Evolutionary conservation across 805 yeast genomes (phyloP).

Genomic region (Kodamaea fukazawae): DNA sequence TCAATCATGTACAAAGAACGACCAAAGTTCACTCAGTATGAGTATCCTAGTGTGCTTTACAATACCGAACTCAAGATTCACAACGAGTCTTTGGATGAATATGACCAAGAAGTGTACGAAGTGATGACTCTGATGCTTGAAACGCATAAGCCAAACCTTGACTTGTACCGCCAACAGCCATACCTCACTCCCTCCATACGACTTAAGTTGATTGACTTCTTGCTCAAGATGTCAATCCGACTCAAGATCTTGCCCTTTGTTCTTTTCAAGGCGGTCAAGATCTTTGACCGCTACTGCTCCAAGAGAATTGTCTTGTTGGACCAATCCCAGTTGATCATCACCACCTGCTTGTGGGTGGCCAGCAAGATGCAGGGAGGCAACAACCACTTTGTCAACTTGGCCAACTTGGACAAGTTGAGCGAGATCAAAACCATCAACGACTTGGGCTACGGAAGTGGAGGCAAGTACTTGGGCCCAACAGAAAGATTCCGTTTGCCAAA

Average conservation of each 20-base stretch:
- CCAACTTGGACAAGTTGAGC: constrained; percentile 21
- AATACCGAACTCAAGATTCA: constrained; percentile 50
- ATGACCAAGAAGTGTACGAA: constrained; percentile 48
- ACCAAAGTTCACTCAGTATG: constrained; percentile 35
- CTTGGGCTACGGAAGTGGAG: constrained; percentile 49
- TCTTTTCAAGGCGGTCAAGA: constrained; percentile 63
- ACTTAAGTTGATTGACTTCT: constrained; percentile 71
- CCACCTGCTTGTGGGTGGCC: constrained; percentile 91
- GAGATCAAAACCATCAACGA: constrained; percentile 33
- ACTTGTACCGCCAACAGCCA: constrained; percentile 81
- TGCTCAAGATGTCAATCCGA: constrained; percentile 67
- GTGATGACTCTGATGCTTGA: constrained; percentile 32
- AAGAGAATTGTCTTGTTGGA: constrained; percentile 79
- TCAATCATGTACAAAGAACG: too few relatives aligned
- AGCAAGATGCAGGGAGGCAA: constrained; percentile 80
- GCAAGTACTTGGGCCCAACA: constrained; percentile 65
- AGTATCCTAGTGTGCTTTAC: constrained; percentile 52
- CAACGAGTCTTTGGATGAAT: constrained; percentile 45
- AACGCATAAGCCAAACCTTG: constrained; percentile 45
- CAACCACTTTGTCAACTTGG: constrained; percentile 57
- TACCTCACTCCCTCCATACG: constrained; percentile 75
- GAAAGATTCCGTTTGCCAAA: constrained; percentile 75
- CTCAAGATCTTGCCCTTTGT: constrained; percentile 66
- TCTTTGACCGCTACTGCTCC: constrained; percentile 90
- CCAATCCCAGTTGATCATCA: constrained; percentile 86